Percentiles rank a stretch among this genome's conserved stretches.
These are phyloP conservation scores for Talaromyces sp. DNA, from an alignment of 2,329 filamentous ascomycete genomes.

Conservation along the genomic window DNA sequence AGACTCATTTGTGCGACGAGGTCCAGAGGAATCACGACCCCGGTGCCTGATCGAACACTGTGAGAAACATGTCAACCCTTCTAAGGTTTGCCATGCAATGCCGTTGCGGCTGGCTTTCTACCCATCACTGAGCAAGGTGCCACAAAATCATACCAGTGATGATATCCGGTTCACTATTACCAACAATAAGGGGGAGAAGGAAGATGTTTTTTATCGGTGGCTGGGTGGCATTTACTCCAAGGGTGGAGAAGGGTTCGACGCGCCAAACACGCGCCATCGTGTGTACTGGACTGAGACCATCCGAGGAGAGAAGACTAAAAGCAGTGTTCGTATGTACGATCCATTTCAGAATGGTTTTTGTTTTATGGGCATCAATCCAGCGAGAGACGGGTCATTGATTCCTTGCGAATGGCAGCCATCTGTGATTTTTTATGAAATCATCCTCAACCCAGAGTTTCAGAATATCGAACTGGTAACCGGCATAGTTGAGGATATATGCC, in stretches of 20 bases:
- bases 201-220: conserved; percentile 29
- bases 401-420: conserved; percentile 23
- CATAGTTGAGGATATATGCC: conserved; percentile 6
- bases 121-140: conserved; percentile 2
- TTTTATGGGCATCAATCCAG: conserved; percentile 18
- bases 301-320: background rate
- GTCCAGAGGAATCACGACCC: background rate
- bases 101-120: conserved; percentile 23
- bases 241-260: background rate
- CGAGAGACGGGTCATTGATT: conserved; percentile 16
- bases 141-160: conserved; percentile 21
- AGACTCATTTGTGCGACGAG: background rate
- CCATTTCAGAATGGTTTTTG: conserved; percentile 21
- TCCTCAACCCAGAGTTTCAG: conserved; percentile 19
- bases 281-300: conserved; percentile 10
- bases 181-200: conserved; percentile 4
- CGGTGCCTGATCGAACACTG: background rate
- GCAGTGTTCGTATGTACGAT: conserved; percentile 23
- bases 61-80: conserved; percentile 20
- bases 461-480: conserved; percentile 7
- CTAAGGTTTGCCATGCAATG: conserved; percentile 24
- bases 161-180: conserved; percentile 19
- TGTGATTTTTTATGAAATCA: conserved; percentile 30
- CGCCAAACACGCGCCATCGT: background rate
- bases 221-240: conserved; percentile 31